Evolutionary conservation across 352 stramenopile species (phyloP).

Genomic region (Sclerospora graminicola): DNA sequence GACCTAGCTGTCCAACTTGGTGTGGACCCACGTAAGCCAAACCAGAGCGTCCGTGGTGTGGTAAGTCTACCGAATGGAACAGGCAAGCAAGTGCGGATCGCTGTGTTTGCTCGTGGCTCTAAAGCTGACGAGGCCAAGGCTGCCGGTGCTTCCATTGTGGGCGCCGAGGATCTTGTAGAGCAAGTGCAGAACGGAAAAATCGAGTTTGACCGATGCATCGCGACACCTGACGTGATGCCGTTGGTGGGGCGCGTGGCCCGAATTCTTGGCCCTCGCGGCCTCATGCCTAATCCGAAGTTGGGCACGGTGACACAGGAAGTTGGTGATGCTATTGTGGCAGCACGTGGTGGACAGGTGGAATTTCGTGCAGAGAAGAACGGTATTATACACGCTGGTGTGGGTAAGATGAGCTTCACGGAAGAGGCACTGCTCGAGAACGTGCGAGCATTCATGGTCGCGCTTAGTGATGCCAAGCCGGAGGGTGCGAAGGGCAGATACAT

Average conservation of each 20-base stretch:
- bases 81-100: conserved; percentile 81
- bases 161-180: conserved; percentile 86
- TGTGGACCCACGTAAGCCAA: conserved; percentile 81
- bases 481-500: conserved; percentile 92
- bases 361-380: conserved; percentile 88
- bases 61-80: conserved; percentile 82
- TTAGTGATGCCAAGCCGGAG: conserved; percentile 87
- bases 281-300: conserved; percentile 98
- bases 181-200: conserved; percentile 83
- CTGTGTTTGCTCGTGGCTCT: conserved; percentile 84
- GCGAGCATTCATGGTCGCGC: conserved; percentile 86
- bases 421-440: conserved; percentile 89
- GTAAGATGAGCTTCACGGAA: conserved; percentile 85
- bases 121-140: conserved; percentile 86
- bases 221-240: conserved; percentile 89
- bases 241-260: conserved; percentile 89
- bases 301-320: conserved; percentile 92
- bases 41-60: conserved; percentile 81
- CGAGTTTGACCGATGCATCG: conserved; percentile 89
- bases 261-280: conserved; percentile 90
- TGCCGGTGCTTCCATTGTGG: conserved; percentile 84
- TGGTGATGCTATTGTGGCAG: conserved; percentile 65
- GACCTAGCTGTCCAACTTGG: conserved; percentile 79
- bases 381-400: conserved; percentile 83
- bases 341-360: conserved; percentile 77